Conservation (phyloP, 257 asterid species). For the Scutellaria baicalensis region DNA sequence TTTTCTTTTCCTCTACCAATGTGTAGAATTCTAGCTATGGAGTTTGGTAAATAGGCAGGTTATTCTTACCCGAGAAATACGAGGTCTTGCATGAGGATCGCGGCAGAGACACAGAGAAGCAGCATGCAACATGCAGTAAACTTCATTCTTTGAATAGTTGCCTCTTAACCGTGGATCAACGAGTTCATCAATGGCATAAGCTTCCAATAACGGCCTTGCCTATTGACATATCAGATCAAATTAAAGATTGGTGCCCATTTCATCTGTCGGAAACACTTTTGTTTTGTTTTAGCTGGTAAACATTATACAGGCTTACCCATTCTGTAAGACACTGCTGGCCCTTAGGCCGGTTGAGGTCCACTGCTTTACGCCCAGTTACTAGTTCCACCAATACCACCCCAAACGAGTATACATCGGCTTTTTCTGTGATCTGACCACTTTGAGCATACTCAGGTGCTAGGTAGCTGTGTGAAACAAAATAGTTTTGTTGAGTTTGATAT, state of each 20-base stretch:
- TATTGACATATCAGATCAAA: not conserved
- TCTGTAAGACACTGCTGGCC: conserved; percentile 94
- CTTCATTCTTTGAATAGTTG: conserved; percentile 48
- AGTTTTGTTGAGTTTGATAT: not conserved
- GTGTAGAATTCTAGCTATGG: not conserved
- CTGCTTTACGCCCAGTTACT: conserved; percentile 83
- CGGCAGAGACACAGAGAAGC: conserved; percentile 73
- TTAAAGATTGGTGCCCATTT: not conserved
- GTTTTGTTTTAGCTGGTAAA: not conserved
- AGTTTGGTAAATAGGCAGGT: not conserved
- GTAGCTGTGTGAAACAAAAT: conserved; percentile 37
- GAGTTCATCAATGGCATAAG: conserved; percentile 51
- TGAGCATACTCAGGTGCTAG: conserved; percentile 98
- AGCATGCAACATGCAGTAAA: conserved; percentile 76
- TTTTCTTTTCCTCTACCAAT: too few relatives aligned
- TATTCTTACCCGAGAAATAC: conserved; percentile 77
- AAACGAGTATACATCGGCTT: conserved; percentile 88
- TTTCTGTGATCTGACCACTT: conserved; percentile 97
- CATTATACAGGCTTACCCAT: conserved; percentile 47
- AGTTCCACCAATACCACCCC: conserved; percentile 95
- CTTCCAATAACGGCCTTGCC: conserved; percentile 91
- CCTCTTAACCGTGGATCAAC: conserved; percentile 60
- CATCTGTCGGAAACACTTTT: not conserved
- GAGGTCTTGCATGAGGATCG: conserved; percentile 84
- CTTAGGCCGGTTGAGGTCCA: conserved; percentile 77